Percentiles rank a stretch among this genome's conserved stretches.
Conservation (phyloP, 1,284 basidiomycete species). For the Tilletia caries region DNA sequence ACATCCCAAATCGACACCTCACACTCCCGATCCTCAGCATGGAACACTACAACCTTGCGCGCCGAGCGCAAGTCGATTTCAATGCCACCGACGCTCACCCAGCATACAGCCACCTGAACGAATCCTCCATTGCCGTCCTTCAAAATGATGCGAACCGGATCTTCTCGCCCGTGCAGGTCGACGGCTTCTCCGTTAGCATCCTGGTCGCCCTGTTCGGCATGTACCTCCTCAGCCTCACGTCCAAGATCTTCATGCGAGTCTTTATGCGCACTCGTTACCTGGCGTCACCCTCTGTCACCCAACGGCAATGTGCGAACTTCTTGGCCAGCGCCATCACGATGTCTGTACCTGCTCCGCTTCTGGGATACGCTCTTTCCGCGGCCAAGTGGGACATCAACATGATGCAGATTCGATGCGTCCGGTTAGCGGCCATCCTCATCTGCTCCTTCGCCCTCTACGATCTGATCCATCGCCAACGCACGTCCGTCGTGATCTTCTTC, state of each 20-base stretch:
- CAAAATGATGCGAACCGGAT: neutral
- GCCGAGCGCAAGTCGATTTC: slow-evolving; percentile 4
- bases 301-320: neutral
- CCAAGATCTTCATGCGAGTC: neutral
- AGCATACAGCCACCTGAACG: neutral
- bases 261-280: neutral
- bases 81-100: slow-evolving; percentile 2
- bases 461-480: slow-evolving; percentile 6
- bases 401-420: neutral
- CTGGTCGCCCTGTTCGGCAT: slow-evolving; percentile 11
- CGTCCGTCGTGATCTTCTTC: neutral
- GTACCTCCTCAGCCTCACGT: neutral
- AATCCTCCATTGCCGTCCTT: neutral
- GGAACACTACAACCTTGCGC: neutral
- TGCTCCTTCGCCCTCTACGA: slow-evolving; percentile 5
- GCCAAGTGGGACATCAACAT: slow-evolving; percentile 12
- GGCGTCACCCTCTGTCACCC: neutral
- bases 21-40: no score
- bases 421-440: neutral
- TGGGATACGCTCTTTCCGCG: slow-evolving; percentile 1
- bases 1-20: no score
- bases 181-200: slow-evolving; percentile 4
- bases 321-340: neutral
- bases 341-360: neutral
- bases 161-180: neutral